Base-by-base conservation (phyloP, 2,329 filamentous ascomycete species). In the Davidsoniella virescens region DNA sequence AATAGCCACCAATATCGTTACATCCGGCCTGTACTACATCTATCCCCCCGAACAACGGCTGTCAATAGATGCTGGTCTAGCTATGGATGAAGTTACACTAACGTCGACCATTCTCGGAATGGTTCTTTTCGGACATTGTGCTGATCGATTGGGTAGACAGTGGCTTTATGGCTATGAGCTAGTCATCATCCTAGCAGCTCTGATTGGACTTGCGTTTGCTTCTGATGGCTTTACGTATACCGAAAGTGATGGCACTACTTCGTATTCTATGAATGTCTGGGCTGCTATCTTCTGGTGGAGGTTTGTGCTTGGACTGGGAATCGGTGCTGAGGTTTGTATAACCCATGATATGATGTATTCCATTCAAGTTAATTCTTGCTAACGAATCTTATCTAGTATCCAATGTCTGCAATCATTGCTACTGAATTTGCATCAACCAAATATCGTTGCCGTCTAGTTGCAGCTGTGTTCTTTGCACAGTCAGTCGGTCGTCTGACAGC, bases 401-500 rank as follows among this genome's bases (percentile, higher is more conserved):
- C 60, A 2, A 50, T 62, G 25, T 60, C 59, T 4, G 59, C 59
- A 10, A 52, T 61, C 3, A 61, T 62, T 16, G 56, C 57, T 1
- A 59, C 59, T 1, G 60, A 62, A 41, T 62, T 55, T 44, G 53
- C 57, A 7, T 58, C 60, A 1, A 62, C 60, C 5, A 41, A 56
- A 10, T 58, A 55, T 7, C 50, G 60, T 20, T 57, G 56, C 6
- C 54, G 53, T 6, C 58, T 60, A 54, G 51, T 62, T 17, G 57
- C 60, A 2, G 54, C 57, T 16, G 56, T 62, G 14, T 61, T 60
- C 41, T 48, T 57, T 5, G 58, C 58, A 54, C 60, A 62, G 50
- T 57, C 59, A 1, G 45, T 66, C 37, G 70, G 69, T 45, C 67
- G 65, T 46, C 69, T 71, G 63, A 59, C 72, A 16, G 68, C 69